Percentiles rank a stretch among this genome's conserved stretches.
These are phyloP conservation scores for Coccomyxa subellipsoidea DNA, from an alignment of 163 green algal genomes.

Conservation along the genomic window DNA sequence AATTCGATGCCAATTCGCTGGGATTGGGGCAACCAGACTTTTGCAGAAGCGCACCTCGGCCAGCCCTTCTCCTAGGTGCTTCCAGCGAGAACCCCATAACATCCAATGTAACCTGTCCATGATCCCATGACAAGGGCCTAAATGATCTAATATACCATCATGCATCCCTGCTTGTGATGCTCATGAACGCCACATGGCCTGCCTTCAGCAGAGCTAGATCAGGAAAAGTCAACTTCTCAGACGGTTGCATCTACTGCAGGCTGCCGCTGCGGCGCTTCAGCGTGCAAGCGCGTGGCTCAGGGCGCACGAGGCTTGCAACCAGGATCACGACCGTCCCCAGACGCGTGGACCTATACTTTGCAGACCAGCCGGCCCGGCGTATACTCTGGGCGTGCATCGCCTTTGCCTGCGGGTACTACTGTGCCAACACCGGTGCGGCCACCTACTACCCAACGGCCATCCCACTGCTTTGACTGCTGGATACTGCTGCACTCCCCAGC, in stretches of 20 bases:
- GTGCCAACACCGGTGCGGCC: constrained; percentile 10
- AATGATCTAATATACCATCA: too few species aligned
- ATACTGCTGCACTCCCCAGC: too few species aligned
- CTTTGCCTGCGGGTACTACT: constrained; percentile 37
- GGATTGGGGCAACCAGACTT: neutral
- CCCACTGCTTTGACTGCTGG: neutral
- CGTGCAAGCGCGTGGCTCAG: neutral
- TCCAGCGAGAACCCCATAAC: too few species aligned
- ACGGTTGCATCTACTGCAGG: neutral
- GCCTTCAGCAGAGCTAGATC: too few species aligned
- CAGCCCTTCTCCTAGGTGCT: neutral
- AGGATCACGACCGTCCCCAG: constrained; percentile 37
- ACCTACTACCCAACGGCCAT: neutral
- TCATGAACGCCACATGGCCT: too few species aligned
- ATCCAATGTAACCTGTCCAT: too few species aligned
- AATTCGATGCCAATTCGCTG: neutral
- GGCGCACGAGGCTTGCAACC: constrained; percentile 28
- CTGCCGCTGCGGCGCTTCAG: neutral
- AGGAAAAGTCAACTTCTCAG: too few species aligned
- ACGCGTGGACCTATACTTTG: constrained; percentile 45
- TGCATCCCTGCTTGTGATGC: too few species aligned
- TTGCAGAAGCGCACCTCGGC: neutral
- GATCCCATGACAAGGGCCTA: too few species aligned
- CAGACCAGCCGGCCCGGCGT: constrained; percentile 7
- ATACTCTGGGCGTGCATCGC: constrained; percentile 41